These are phyloP conservation scores for Cordyceps militaris DNA, from an alignment of 2,329 filamentous ascomycete genomes.

Conservation along the genomic window DNA sequence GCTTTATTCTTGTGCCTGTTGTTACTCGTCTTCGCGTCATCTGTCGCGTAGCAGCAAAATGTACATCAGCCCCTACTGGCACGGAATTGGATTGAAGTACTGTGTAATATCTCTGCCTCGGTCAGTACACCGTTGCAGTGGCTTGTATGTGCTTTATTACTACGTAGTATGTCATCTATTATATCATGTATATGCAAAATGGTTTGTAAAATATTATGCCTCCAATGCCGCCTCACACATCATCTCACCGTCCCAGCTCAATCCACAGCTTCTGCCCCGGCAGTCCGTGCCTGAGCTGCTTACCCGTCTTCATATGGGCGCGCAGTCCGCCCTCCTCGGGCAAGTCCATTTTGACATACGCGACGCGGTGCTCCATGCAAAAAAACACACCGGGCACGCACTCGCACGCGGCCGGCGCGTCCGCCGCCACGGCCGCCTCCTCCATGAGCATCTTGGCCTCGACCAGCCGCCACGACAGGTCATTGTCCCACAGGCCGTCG, in stretches of 20 bases:
- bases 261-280: neutral
- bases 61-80: too few relatives aligned
- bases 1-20: too few relatives aligned
- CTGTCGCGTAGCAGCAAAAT: too few relatives aligned
- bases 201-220: neutral
- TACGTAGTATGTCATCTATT: neutral
- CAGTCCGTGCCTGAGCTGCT: neutral
- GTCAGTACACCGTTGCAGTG: too few relatives aligned
- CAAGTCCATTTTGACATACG: neutral
- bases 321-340: neutral
- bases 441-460: slow-evolving; percentile 7
- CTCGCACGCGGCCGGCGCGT: neutral
- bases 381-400: slow-evolving; percentile 7
- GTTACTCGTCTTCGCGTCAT: too few relatives aligned
- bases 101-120: too few relatives aligned
- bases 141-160: neutral
- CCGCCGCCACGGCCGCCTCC: neutral
- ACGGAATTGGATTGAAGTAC: too few relatives aligned
- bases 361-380: slow-evolving; percentile 2
- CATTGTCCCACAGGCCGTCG: neutral
- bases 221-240: neutral
- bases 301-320: neutral
- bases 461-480: neutral
- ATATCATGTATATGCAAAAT: too few relatives aligned
- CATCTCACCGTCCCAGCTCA: neutral